Conservation (phyloP, 1,139 yeast genomes). For the Yamadazyma kanchanaburiensis region DNA sequence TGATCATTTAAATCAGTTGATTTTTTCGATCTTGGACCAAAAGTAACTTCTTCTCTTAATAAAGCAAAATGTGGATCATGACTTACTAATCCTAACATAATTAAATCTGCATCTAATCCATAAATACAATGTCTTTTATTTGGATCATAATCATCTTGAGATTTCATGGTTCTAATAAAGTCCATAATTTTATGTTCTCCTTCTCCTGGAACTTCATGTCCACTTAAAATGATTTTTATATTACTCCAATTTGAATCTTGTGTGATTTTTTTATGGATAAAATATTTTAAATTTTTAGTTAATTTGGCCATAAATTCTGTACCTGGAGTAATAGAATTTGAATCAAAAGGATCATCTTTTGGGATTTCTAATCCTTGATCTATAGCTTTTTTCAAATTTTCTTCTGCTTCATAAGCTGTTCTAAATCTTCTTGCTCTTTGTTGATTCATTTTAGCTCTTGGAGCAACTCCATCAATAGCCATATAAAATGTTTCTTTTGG, state of each 20-base stretch:
- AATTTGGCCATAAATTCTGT: slow-evolving; percentile 94
- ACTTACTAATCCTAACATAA: slow-evolving; percentile 90
- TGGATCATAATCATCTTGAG: slow-evolving; percentile 82
- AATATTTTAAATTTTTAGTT: slow-evolving; percentile 78
- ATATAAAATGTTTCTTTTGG: slow-evolving; percentile 88
- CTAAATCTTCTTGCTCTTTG: slow-evolving; percentile 97
- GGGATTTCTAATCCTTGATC: slow-evolving; percentile 62
- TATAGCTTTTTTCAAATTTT: slow-evolving; percentile 62
- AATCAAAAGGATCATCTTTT: slow-evolving; percentile 81
- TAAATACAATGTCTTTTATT: slow-evolving; percentile 92
- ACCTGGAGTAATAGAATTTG: slow-evolving; percentile 98
- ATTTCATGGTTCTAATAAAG: slow-evolving; percentile 80
- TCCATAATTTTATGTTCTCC: slow-evolving; percentile 99
- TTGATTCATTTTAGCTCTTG: slow-evolving; percentile 98
- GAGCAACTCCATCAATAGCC: slow-evolving; percentile 99
- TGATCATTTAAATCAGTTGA: slow-evolving; percentile 67
- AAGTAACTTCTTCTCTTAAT: slow-evolving; percentile 91
- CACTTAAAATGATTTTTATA: slow-evolving; percentile 81
- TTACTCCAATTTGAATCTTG: slow-evolving; percentile 90
- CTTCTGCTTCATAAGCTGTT: slow-evolving; percentile 92
- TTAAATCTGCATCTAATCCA: slow-evolving; percentile 97
- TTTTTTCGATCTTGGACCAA: slow-evolving; percentile 56
- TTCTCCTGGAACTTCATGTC: slow-evolving; percentile 98
- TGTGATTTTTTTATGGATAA: slow-evolving; percentile 84
- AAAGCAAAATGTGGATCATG: slow-evolving; percentile 97